Conservation (phyloP, 768 basidiomycete genomes). For the Phanerodontia chrysosporium region DNA sequence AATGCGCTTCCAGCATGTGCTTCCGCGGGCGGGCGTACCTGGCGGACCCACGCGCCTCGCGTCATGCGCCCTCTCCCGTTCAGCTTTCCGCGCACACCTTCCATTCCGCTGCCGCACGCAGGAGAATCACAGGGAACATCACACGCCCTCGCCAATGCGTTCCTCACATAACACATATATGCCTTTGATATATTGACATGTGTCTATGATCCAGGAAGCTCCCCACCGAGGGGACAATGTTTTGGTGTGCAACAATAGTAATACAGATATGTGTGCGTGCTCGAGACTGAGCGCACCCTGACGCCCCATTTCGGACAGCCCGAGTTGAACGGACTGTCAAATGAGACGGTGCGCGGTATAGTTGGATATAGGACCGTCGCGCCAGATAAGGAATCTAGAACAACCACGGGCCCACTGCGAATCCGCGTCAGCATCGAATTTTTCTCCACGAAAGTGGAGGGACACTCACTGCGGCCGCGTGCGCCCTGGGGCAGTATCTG, state of each 20-base stretch:
- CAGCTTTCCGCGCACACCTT: no score
- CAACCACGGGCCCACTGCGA: conserved; percentile 14
- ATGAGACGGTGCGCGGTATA: not conserved
- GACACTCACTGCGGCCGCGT: conserved; percentile 25
- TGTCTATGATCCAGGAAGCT: not conserved
- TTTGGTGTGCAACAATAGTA: not conserved
- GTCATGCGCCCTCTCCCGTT: no score
- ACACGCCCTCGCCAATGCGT: no score
- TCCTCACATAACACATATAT: not conserved
- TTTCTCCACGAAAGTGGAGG: not conserved
- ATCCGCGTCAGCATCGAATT: not conserved
- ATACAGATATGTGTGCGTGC: not conserved
- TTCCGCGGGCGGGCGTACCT: not conserved
- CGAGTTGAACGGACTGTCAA: not conserved
- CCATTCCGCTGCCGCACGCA: no score
- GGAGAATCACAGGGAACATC: no score
- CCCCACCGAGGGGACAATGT: not conserved
- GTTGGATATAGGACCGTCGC: not conserved
- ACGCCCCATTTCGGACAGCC: not conserved
- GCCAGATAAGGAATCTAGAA: conserved; percentile 3
- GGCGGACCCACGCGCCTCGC: not conserved
- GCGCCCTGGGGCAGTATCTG: conserved; percentile 48
- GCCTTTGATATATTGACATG: not conserved
- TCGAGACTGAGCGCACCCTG: not conserved
- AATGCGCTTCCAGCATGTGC: no score